Percentiles rank a stretch among this genome's conserved stretches.
phyloP scores from a whole-genome alignment of 495 filamentous ascomycete genomes.

The Penicillium waksmanii region DNA sequence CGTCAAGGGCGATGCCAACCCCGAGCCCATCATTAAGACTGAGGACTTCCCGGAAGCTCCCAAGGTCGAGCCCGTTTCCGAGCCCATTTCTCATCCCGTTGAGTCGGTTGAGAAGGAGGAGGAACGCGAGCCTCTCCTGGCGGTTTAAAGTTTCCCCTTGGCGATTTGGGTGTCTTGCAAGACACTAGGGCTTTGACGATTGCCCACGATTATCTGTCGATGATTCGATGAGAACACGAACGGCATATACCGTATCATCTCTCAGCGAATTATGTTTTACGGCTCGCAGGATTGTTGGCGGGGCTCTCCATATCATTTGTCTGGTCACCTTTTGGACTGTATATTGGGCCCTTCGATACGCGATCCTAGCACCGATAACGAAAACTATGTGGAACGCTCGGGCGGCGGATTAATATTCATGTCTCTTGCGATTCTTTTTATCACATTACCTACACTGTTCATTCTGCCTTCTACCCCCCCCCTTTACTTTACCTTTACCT shows the following conservation, averaged over 20 bases:
- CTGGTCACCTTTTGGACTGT: conserved; percentile 18
- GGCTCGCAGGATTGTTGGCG: conserved; percentile 6
- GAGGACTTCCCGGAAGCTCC: conserved; percentile 65
- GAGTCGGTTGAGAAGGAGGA: conserved; percentile 26
- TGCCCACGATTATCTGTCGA: not conserved
- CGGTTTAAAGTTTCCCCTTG: conserved; percentile 27
- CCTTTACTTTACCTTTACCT: not conserved
- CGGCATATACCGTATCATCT: not conserved
- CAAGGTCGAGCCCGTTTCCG: conserved; percentile 52
- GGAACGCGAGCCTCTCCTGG: conserved; percentile 43
- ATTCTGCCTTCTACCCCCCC: conserved; percentile 13
- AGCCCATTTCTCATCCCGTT: conserved; percentile 42
- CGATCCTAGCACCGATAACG: conserved; percentile 19
- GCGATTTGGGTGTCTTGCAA: not conserved
- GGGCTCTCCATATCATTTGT: conserved; percentile 8
- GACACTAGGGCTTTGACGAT: not conserved
- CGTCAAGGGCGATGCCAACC: conserved; percentile 57
- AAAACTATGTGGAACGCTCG: conserved; percentile 21
- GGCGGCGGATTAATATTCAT: conserved; percentile 25
- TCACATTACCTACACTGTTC: conserved; percentile 14
- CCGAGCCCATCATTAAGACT: conserved; percentile 48
- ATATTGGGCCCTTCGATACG: conserved; percentile 10
- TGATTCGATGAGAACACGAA: conserved; percentile 1
- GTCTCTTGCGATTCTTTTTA: conserved; percentile 15
- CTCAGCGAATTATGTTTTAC: not conserved